Evolutionary conservation across 2,329 filamentous ascomycete species (phyloP).

Genomic region (Rasamsonia emersonii): DNA sequence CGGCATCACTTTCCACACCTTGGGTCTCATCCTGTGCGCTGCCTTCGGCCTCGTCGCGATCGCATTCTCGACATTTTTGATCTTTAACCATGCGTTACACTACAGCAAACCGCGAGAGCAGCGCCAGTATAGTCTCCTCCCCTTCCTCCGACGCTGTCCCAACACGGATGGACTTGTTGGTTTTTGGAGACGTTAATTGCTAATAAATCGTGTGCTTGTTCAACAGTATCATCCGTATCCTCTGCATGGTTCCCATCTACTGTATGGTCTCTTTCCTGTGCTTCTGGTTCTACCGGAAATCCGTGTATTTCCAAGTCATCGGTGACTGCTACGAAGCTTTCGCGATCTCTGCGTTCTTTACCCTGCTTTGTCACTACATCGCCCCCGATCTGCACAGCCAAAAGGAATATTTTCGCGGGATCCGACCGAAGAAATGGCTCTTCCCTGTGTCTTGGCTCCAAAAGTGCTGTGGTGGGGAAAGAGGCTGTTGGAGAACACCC

Average conservation of each 20-base stretch:
- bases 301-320: conserved; percentile 72
- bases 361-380: conserved; percentile 70
- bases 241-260: conserved; percentile 83
- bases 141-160: background rate
- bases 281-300: conserved; percentile 65
- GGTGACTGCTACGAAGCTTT: conserved; percentile 86
- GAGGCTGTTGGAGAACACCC: conserved; percentile 64
- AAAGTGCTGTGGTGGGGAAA: conserved; percentile 60
- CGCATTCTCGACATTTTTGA: conserved; percentile 44
- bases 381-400: conserved; percentile 69
- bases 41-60: conserved; percentile 46
- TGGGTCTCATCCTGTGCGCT: conserved; percentile 47
- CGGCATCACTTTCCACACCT: conserved; percentile 47
- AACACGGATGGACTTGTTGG: conserved; percentile 6
- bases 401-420: conserved; percentile 68
- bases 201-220: background rate
- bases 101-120: conserved; percentile 54
- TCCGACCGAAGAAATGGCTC: conserved; percentile 64
- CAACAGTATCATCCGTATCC: conserved; percentile 69
- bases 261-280: conserved; percentile 64
- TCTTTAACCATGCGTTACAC: conserved; percentile 50
- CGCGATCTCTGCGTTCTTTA: conserved; percentile 79
- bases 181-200: too few species aligned
- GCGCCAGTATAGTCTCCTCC: conserved; percentile 40
- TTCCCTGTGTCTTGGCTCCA: conserved; percentile 63